A percentile compares a stretch with the other conserved stretches of the same genome.
These are phyloP conservation scores for Meyerozyma smithsonii DNA, from an alignment of 1,139 yeast genomes.

Conservation along the genomic window DNA sequence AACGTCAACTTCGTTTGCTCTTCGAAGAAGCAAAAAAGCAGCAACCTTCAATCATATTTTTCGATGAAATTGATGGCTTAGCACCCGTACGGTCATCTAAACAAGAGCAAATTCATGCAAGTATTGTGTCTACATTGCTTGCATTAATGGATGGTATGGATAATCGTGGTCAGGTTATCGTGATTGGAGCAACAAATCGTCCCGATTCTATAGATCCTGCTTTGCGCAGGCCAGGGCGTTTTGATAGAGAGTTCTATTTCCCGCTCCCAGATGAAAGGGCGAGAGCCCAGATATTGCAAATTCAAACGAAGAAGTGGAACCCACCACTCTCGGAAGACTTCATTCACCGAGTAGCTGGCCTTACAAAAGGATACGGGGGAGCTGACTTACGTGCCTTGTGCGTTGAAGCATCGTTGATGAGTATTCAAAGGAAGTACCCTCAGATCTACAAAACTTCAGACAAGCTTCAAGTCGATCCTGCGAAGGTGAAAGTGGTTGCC, in stretches of 20 bases:
- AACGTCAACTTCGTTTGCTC: conserved; percentile 79
- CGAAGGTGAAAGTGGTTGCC: conserved; percentile 69
- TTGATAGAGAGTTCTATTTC: conserved; percentile 94
- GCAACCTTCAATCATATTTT: conserved; percentile 92
- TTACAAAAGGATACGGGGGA: conserved; percentile 97
- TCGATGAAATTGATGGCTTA: conserved; percentile 96
- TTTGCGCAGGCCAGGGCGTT: conserved; percentile 92
- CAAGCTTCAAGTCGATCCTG: conserved; percentile 70
- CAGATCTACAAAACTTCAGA: conserved; percentile 80
- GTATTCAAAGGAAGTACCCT: conserved; percentile 89
- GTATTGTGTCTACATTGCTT: conserved; percentile 87
- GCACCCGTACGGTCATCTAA: conserved; percentile 97
- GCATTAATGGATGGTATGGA: conserved; percentile 99
- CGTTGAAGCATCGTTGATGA: conserved; percentile 90
- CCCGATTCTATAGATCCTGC: conserved; percentile 99
- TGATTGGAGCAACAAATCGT: conserved; percentile 96
- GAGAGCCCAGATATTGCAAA: conserved; percentile 69
- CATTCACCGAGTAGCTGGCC: conserved; percentile 61
- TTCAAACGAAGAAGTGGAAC: conserved; percentile 87
- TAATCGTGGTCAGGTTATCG: conserved; percentile 91
- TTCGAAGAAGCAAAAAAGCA: conserved; percentile 96
- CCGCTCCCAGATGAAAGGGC: conserved; percentile 86
- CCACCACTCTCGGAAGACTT: conserved; percentile 63
- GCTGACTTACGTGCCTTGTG: conserved; percentile 94
- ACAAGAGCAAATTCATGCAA: conserved; percentile 97